These are phyloP conservation scores for Volutella citrinella DNA, from an alignment of 2,329 filamentous ascomycete species.

Conservation along the genomic window DNA sequence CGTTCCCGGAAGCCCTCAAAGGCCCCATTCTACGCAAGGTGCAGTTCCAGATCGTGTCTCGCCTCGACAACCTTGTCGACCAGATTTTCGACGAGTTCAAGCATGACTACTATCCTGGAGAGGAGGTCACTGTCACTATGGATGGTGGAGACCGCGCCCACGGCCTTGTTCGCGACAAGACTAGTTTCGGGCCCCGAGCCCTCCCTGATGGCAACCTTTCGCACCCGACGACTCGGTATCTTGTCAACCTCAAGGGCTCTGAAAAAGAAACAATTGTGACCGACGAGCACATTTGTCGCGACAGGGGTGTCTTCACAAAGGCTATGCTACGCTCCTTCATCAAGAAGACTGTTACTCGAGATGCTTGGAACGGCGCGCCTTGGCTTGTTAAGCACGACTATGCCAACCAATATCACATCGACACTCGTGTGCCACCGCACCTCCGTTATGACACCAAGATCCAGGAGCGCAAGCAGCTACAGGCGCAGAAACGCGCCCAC, in stretches of 20 bases:
- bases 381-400: slow-evolving; percentile 91
- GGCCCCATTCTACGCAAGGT: slow-evolving; percentile 86
- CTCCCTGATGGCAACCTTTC: slow-evolving; percentile 67
- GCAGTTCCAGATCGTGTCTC: slow-evolving; percentile 84
- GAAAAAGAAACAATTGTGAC: slow-evolving; percentile 76
- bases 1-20: slow-evolving; percentile 88
- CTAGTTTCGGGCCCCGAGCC: slow-evolving; percentile 61
- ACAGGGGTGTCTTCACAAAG: slow-evolving; percentile 92
- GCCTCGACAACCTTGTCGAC: slow-evolving; percentile 79
- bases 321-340: slow-evolving; percentile 90
- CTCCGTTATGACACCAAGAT: slow-evolving; percentile 78
- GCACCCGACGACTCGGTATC: slow-evolving; percentile 73
- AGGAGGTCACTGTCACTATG: slow-evolving; percentile 73
- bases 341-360: slow-evolving; percentile 87
- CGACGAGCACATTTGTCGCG: slow-evolving; percentile 77
- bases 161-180: slow-evolving; percentile 81
- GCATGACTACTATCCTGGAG: slow-evolving; percentile 85
- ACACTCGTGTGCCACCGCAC: slow-evolving; percentile 80
- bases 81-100: slow-evolving; percentile 77
- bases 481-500: slow-evolving; percentile 61
- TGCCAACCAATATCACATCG: slow-evolving; percentile 80
- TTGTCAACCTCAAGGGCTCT: slow-evolving; percentile 70
- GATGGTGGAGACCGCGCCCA: slow-evolving; percentile 66
- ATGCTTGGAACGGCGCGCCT: slow-evolving; percentile 92
- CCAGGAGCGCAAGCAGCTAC: slow-evolving; percentile 70